Conservation (phyloP, 441 rosid species). For the Erodium texanum region DNA sequence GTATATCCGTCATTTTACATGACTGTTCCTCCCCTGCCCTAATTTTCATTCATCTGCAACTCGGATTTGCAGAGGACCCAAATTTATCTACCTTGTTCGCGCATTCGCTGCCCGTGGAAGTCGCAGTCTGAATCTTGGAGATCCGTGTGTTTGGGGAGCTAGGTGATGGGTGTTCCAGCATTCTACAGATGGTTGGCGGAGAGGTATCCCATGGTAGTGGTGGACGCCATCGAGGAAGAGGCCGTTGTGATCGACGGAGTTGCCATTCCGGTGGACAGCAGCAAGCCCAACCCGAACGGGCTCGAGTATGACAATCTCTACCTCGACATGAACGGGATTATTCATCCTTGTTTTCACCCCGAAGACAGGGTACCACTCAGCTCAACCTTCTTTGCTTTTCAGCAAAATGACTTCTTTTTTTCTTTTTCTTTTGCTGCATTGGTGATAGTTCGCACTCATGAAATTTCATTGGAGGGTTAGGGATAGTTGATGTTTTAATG, state of each 20-base stretch:
- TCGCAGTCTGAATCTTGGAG: no score
- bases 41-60: no score
- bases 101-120: no score
- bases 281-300: conserved; percentile 64
- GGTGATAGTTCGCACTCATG: background rate
- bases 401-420: background rate
- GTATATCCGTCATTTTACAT: no score
- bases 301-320: conserved; percentile 75
- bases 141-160: conserved; percentile 5
- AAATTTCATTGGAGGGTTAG: background rate
- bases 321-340: conserved; percentile 90
- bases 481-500: background rate
- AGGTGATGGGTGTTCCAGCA: conserved; percentile 71
- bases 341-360: conserved; percentile 91
- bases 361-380: conserved; percentile 55
- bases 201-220: conserved; percentile 68
- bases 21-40: no score
- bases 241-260: conserved; percentile 61
- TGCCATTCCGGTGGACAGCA: conserved; percentile 72
- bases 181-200: conserved; percentile 86
- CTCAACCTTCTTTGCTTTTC: background rate
- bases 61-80: no score
- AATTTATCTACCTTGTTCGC: no score
- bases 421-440: background rate
- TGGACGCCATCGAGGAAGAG: conserved; percentile 68